phyloP scores from a whole-genome alignment of 2,329 filamentous ascomycete species.

The Exophiala alcalophila region DNA sequence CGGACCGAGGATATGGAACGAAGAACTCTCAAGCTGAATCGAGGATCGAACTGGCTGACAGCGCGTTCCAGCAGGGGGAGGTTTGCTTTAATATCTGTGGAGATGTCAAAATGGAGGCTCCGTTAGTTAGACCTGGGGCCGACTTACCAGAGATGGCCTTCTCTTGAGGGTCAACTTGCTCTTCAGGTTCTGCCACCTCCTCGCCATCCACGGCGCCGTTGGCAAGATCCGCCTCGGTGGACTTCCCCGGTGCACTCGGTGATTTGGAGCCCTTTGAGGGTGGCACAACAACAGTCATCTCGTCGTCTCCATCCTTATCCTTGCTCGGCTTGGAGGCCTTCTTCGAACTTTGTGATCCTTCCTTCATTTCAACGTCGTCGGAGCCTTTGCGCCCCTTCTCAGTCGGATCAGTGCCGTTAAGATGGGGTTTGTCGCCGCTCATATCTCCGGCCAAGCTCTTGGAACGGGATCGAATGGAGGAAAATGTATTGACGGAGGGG shows the following conservation, averaged over 20 bases:
- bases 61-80: conserved; percentile 88
- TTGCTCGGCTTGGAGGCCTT: conserved; percentile 58
- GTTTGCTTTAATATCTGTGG: conserved; percentile 86
- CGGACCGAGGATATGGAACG: conserved; percentile 94
- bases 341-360: conserved; percentile 55
- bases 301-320: conserved; percentile 68
- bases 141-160: conserved; percentile 50
- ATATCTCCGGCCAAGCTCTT: conserved; percentile 43
- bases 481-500: not conserved
- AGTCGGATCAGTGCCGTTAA: conserved; percentile 65
- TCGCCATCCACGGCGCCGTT: conserved; percentile 49
- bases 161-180: conserved; percentile 44
- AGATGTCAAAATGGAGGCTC: conserved; percentile 5
- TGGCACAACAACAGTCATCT: conserved; percentile 79
- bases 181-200: conserved; percentile 42
- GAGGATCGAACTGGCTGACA: conserved; percentile 86
- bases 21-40: conserved; percentile 90
- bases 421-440: conserved; percentile 67
- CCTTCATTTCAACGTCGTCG: conserved; percentile 70
- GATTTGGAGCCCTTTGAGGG: conserved; percentile 64
- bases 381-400: conserved; percentile 65
- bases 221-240: conserved; percentile 72
- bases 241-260: conserved; percentile 55
- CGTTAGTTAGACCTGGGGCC: not conserved
- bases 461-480: too few species aligned